Evolutionary conservation across 2,329 filamentous ascomycete genomes (phyloP), one percentile per base, ranked within the genome.

Genomic region (Aureobasidium sp.): DNA sequence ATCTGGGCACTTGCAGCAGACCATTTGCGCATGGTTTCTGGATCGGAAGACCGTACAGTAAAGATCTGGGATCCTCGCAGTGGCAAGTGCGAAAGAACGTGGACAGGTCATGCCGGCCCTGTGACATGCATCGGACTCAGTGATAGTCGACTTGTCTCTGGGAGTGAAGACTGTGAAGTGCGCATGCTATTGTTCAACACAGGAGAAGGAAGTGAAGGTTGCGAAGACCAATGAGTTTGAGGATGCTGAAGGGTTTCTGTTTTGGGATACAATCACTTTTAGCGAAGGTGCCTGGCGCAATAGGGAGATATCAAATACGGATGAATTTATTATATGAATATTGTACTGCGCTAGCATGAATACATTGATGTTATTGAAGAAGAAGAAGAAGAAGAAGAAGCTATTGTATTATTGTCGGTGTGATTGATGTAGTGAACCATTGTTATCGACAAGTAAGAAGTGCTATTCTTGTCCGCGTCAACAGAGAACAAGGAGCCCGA

Each of bases 1-100:
- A 88, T 99, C 22, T 99, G 94, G 94, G 89, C 90, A 6, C 81
- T 99, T 2, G 90, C 89, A 0, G 93, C 90, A 3, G 93, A 97
- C 75, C 92, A 89, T 0, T 78, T 97, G 22, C 86, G 94, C 12
- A 85, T 96, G 17, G 91, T 97, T 15, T 91, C 88, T 20, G 93
- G 92, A 0, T 89, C 90, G 12, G 91, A 97, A 73, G 94, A 99
- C 75, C 87, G 90, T 45, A 95, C 93, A 85, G 89, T 96, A 69
- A 97, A 97, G 78, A 86, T 90, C 36, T 99, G 94, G 94, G 93
- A 97, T 75, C 89, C 93, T 17, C 81, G 91, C 62, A 92, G 89
- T 1, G 94, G 94, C 31, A 91, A 89, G 70, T 96, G 92, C 74
- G 92, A 97, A 73, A 82, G 91, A 53, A 97, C 92, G 3, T 93